A percentile compares a stretch with the other conserved stretches of the same genome.
phyloP scores from a whole-genome alignment of 2,329 filamentous ascomycete species.

The Orbilia javanica region DNA sequence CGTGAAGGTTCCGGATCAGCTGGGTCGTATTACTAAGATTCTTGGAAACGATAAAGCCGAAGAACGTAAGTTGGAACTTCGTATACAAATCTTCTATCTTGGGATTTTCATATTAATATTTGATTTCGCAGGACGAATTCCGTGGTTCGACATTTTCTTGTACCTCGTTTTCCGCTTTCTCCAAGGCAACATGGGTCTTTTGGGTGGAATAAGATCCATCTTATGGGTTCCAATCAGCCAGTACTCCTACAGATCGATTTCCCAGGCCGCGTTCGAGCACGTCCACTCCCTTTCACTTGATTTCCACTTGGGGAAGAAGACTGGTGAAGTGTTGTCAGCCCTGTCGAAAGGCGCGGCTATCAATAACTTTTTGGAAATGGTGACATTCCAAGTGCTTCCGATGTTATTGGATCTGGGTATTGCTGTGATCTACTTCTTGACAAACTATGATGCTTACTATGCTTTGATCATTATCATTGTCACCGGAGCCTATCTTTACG shows the following conservation, averaged over 20 bases:
- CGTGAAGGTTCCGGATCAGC: slow-evolving; percentile 83
- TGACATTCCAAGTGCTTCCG: slow-evolving; percentile 94
- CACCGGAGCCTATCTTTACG: slow-evolving; percentile 95
- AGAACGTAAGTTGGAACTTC: slow-evolving; percentile 60
- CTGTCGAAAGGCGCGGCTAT: slow-evolving; percentile 96
- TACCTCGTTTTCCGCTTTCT: slow-evolving; percentile 84
- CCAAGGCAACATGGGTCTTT: slow-evolving; percentile 87
- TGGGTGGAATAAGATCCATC: slow-evolving; percentile 83
- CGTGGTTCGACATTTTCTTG: slow-evolving; percentile 79
- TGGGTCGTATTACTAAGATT: slow-evolving; percentile 81
- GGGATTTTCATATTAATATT: slow-evolving; percentile 35
- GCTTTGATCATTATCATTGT: slow-evolving; percentile 89
- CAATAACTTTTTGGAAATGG: slow-evolving; percentile 94
- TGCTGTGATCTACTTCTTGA: slow-evolving; percentile 83
- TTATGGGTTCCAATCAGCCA: slow-evolving; percentile 98
- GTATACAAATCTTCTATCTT: neutral
- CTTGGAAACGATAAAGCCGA: slow-evolving; percentile 72
- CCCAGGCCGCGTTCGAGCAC: slow-evolving; percentile 95
- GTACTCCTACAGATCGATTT: slow-evolving; percentile 94
- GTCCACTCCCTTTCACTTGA: slow-evolving; percentile 95
- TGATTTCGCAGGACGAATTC: slow-evolving; percentile 68
- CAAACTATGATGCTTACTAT: slow-evolving; percentile 87
- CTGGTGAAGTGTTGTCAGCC: slow-evolving; percentile 93
- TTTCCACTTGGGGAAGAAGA: slow-evolving; percentile 96
- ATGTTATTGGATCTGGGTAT: slow-evolving; percentile 92